Base-by-base conservation (phyloP, 2,329 filamentous ascomycete genomes). In the Xylariaceae sp. region DNA sequence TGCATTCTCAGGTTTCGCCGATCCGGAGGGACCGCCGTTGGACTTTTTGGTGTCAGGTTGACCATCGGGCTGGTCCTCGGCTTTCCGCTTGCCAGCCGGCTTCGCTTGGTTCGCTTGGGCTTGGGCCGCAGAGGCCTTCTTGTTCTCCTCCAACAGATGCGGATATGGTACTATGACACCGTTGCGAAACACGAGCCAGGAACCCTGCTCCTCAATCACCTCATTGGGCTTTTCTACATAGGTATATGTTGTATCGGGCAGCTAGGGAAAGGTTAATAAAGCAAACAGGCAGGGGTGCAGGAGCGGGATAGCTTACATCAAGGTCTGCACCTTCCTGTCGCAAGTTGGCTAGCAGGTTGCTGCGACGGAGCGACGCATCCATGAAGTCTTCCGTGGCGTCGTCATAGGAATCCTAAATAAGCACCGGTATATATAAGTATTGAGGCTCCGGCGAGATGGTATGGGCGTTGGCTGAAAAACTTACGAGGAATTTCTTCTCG, bases 1-100 rank as follows among this genome's bases (percentile, higher is more conserved):
- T 36, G 51, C 59, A 44, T 59, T 51, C 18, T 54, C 52, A 4
- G 18, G 34, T 32, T 43, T 52, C 26, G 31, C 38, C 48, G n/a
- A 54, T 50, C 13, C 57, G 48, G 61, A 49, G 24, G 31, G 29
- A 29, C 55, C 59, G n/a, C 62, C 61, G 14, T 24, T 24, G 7
- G 58, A 59, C 41, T 68, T 68, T 61, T 78, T 78, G 18, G 68
- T 61, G 2, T 66, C 65, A 1, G 69, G 68, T 46, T 72, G 68
- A 15, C 65, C 67, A 14, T 75, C 72, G 1, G 63, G 64, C 43
- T 71, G 68, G 18, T 67, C 69, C 11, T 66, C 68, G 5, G 73
- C 67, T 51, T 68, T 74, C 16, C 74, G 69, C 60, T 77, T 78
- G 53, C 62, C 31, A 50, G 45, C 36, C 12, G 49, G 35, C 36